Percentiles rank a stretch among this genome's conserved stretches.
These are phyloP conservation scores for Reutealis trisperma DNA, from an alignment of 345 rosid genomes.

Conservation along the genomic window DNA sequence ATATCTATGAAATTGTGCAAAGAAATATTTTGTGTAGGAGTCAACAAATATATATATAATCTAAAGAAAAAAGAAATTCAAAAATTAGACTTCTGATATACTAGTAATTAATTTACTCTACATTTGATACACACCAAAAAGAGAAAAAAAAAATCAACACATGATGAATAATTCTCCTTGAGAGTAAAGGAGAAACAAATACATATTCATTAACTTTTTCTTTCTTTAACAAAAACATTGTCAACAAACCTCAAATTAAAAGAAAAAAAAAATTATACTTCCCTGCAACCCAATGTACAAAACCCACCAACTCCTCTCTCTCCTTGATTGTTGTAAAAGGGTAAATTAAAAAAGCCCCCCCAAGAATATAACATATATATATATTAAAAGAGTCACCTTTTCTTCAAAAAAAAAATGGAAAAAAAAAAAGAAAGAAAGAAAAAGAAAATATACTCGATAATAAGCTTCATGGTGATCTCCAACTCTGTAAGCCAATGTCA, in stretches of 20 bases:
- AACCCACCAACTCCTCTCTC: conserved; percentile 15
- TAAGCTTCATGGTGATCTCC: conserved; percentile 51
- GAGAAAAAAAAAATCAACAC: background rate
- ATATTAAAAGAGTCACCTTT: conserved; percentile 25
- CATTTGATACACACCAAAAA: background rate
- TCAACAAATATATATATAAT: background rate
- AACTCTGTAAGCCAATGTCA: conserved; percentile 67
- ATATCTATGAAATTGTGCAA: background rate
- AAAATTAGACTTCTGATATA: conserved; percentile 2
- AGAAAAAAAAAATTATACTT: conserved; percentile 8
- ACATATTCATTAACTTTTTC: conserved; percentile 2
- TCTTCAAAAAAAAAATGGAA: background rate
- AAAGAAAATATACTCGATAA: background rate
- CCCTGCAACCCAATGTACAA: conserved; percentile 18
- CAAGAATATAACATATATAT: background rate
- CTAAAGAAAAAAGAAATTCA: background rate
- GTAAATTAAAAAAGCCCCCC: background rate
- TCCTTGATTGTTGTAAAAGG: background rate
- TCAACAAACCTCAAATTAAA: conserved; percentile 5
- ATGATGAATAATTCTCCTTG: background rate
- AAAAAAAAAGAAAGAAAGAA: background rate
- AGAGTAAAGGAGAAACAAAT: conserved; percentile 7
- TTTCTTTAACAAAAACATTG: background rate
- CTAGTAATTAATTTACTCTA: conserved; percentile 6
- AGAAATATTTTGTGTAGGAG: too few species aligned